Evolutionary conservation across 23 red algal species (phyloP).

Genomic region (Gracilaria gracilis): DNA sequence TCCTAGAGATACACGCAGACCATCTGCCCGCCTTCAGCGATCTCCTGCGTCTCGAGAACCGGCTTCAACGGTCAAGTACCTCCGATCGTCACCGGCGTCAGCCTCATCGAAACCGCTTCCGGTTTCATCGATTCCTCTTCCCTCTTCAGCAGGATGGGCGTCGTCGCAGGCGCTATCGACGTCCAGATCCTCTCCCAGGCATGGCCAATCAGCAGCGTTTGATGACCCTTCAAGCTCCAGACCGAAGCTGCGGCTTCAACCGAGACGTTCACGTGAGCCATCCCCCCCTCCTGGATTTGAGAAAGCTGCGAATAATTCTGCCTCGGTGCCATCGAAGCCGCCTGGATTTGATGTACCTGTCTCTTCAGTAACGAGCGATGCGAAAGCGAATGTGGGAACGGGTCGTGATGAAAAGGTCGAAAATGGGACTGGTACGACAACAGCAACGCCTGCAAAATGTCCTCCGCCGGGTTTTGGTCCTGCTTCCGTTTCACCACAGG

Average conservation of each 20-base stretch:
- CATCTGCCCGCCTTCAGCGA: conserved; percentile 8
- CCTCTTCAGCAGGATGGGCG: conserved; percentile 59
- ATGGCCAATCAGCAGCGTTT: background rate
- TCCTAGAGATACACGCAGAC: conserved; percentile 12
- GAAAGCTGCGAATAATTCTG: conserved; percentile 3
- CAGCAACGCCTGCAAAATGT: background rate
- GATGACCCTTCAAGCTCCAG: conserved; percentile 27
- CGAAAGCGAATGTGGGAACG: background rate
- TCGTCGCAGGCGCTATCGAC: conserved; percentile 10
- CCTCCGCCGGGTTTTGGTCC: conserved; percentile 60
- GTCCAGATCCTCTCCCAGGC: conserved; percentile 36
- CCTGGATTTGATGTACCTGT: conserved; percentile 63
- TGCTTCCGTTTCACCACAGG: background rate
- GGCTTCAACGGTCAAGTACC: background rate
- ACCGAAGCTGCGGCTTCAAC: conserved; percentile 30
- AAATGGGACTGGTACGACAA: background rate
- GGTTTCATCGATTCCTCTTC: conserved; percentile 23
- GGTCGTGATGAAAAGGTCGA: background rate
- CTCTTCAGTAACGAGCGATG: conserved; percentile 23
- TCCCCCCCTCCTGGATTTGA: conserved; percentile 65
- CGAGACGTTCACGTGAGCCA: conserved; percentile 19
- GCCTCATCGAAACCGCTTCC: conserved; percentile 11
- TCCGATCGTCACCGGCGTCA: background rate
- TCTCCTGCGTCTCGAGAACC: conserved; percentile 15
- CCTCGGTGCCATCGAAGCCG: conserved; percentile 25